A percentile compares a stretch with the other conserved stretches of the same genome.
Conservation (phyloP, 2,329 filamentous ascomycete species). For the Colletotrichum chlorophyti region DNA sequence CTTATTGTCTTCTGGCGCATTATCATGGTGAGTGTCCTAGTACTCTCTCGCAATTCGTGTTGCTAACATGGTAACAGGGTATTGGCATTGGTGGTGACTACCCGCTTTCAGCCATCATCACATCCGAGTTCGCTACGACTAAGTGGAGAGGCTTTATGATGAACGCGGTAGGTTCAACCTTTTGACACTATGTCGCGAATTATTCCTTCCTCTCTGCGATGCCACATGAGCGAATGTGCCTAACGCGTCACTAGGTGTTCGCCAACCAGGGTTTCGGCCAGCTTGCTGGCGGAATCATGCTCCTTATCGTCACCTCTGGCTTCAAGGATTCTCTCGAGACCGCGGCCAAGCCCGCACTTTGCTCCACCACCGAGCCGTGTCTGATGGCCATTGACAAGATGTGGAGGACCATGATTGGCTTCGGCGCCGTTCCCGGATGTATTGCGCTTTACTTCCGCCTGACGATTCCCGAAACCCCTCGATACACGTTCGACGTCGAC, state of each 20-base stretch:
- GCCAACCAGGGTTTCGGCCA: constrained; percentile 74
- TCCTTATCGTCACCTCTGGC: constrained; percentile 72
- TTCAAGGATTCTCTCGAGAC: constrained; percentile 69
- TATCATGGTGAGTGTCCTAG: constrained; percentile 57
- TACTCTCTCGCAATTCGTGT: rapidly evolving
- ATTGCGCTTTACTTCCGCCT: constrained; percentile 79
- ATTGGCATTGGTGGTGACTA: constrained; percentile 65
- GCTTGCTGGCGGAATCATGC: constrained; percentile 73
- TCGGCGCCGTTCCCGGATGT: constrained; percentile 69
- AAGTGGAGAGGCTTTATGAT: constrained; percentile 70
- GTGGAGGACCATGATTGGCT: constrained; percentile 72
- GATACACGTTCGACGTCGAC: constrained; percentile 85
- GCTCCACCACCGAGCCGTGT: constrained; percentile 61
- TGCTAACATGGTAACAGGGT: constrained; percentile 30
- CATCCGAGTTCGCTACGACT: constrained; percentile 69
- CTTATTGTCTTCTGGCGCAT: constrained; percentile 83
- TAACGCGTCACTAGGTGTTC: too few species aligned
- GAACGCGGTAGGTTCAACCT: constrained; percentile 59
- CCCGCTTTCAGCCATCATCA: constrained; percentile 71
- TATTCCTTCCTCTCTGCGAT: too few species aligned
- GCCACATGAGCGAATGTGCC: too few species aligned
- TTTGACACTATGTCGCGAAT: too few species aligned
- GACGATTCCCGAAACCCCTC: constrained; percentile 86
- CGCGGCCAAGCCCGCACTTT: constrained; percentile 59
- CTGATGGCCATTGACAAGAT: constrained; percentile 58